Percentiles rank a stretch among this genome's conserved stretches.
Conservation (phyloP, 768 basidiomycete genomes). For the Fistulinella prunicolor region DNA sequence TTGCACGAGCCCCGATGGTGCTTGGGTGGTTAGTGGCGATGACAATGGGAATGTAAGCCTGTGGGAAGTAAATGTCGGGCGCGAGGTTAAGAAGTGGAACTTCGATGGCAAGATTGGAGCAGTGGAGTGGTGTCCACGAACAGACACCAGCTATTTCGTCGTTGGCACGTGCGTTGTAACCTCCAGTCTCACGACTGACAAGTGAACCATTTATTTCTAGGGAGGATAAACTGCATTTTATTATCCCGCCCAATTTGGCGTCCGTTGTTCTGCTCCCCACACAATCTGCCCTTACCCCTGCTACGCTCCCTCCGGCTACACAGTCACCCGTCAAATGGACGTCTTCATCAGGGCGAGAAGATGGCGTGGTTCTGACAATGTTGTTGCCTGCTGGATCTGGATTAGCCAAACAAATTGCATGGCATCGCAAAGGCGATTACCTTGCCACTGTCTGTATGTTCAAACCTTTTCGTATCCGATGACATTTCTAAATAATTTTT, state of each 20-base stretch:
- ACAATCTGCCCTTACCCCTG: conserved; percentile 58
- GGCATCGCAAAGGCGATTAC: conserved; percentile 96
- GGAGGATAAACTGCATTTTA: conserved; percentile 74
- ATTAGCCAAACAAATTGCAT: conserved; percentile 74
- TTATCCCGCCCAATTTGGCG: conserved; percentile 78
- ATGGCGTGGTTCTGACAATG: conserved; percentile 58
- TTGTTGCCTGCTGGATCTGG: conserved; percentile 65
- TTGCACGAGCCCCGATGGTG: conserved; percentile 82
- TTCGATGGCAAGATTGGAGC: conserved; percentile 77
- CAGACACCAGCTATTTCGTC: conserved; percentile 75
- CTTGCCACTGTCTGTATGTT: conserved; percentile 90
- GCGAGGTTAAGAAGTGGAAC: conserved; percentile 84
- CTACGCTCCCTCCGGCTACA: conserved; percentile 56
- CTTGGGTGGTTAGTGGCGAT: conserved; percentile 90
- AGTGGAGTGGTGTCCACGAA: conserved; percentile 91
- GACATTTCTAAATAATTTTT: conserved; percentile 10
- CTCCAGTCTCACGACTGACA: conserved; percentile 2
- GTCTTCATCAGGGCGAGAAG: conserved; percentile 45
- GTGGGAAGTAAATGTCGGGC: conserved; percentile 91
- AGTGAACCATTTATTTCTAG: conserved; percentile 39
- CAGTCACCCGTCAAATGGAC: conserved; percentile 73
- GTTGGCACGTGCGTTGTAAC: conserved; percentile 66
- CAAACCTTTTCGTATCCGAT: background rate
- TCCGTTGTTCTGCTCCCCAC: conserved; percentile 55
- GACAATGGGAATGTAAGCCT: conserved; percentile 83